Percentiles rank a stretch among this genome's conserved stretches.
Evolutionary conservation across 1,284 basidiomycete species (phyloP).

Genomic region (Athelia psychrophila): DNA sequence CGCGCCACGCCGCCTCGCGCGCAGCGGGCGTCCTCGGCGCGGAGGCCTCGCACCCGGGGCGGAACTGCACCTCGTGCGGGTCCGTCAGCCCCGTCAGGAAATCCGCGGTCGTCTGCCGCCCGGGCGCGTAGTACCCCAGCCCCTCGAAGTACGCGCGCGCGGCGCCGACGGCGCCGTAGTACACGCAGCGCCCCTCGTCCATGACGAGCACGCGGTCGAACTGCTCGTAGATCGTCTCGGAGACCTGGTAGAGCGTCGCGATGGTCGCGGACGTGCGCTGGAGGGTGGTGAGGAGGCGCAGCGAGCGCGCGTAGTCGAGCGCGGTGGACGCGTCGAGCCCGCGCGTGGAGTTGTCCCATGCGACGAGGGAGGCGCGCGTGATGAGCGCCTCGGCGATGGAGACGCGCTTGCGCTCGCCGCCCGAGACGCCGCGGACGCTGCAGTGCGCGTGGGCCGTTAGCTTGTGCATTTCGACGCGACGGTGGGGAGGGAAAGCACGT

Average conservation of each 20-base stretch:
- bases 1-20: background rate
- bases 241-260: slow-evolving; percentile 1
- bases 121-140: slow-evolving; percentile 39
- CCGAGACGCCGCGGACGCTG: slow-evolving; percentile 38
- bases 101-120: slow-evolving; percentile 40
- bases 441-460: slow-evolving; percentile 33
- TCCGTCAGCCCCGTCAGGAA: slow-evolving; percentile 40
- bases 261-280: slow-evolving; percentile 11
- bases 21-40: slow-evolving; percentile 44
- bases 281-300: background rate
- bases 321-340: slow-evolving; percentile 25
- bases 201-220: slow-evolving; percentile 24
- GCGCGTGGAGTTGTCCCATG: slow-evolving; percentile 54
- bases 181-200: slow-evolving; percentile 49
- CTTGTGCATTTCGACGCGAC: no score
- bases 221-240: slow-evolving; percentile 4
- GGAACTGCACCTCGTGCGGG: slow-evolving; percentile 8
- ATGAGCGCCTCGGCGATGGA: slow-evolving; percentile 57
- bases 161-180: slow-evolving; percentile 41
- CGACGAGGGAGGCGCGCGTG: slow-evolving; percentile 40
- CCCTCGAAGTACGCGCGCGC: slow-evolving; percentile 44
- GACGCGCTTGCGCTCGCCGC: slow-evolving; percentile 57
- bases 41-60: background rate
- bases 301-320: slow-evolving; percentile 1
- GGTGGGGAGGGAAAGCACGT: background rate